These are phyloP conservation scores for Lodderomyces parapsilosis DNA, from an alignment of 1,139 yeast genomes.

Conservation along the genomic window DNA sequence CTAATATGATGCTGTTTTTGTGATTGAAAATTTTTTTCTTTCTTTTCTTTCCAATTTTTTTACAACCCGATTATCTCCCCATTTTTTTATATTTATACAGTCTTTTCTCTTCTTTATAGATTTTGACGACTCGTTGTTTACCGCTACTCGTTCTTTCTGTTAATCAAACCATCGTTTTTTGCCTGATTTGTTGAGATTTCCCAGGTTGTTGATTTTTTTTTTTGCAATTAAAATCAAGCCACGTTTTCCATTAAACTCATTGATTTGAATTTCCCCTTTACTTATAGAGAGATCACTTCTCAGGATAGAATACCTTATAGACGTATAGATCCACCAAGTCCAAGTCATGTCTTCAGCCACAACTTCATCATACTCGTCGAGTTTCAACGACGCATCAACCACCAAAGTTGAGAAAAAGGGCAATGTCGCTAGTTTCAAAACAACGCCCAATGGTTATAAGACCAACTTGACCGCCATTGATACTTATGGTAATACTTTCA, in stretches of 20 bases:
- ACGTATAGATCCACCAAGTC: neutral
- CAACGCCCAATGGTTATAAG: slow-evolving; percentile 18
- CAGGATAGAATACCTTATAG: neutral
- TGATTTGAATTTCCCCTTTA: neutral
- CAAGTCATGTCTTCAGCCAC: slow-evolving; percentile 14
- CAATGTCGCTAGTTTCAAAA: slow-evolving; percentile 34
- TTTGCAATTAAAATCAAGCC: slow-evolving; percentile 1
- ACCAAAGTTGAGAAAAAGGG: slow-evolving; percentile 28
- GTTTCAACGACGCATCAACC: slow-evolving; percentile 6
- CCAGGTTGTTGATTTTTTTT: neutral
- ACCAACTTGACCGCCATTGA: slow-evolving; percentile 42
- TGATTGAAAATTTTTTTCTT: neutral
- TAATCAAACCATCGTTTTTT: neutral
- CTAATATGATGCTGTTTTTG: too few relatives aligned
- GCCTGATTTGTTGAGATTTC: neutral
- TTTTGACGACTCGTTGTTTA: too few relatives aligned
- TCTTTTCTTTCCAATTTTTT: neutral
- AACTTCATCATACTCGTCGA: slow-evolving; percentile 10
- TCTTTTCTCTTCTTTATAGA: slow-evolving; percentile 2
- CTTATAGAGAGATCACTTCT: neutral
- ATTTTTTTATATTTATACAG: neutral
- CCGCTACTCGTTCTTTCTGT: neutral
- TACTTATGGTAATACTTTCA: slow-evolving; percentile 55
- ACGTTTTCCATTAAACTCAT: neutral
- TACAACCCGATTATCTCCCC: neutral